Base-by-base conservation (phyloP, 345 rosid genomes). In the Citrus trifoliata region DNA sequence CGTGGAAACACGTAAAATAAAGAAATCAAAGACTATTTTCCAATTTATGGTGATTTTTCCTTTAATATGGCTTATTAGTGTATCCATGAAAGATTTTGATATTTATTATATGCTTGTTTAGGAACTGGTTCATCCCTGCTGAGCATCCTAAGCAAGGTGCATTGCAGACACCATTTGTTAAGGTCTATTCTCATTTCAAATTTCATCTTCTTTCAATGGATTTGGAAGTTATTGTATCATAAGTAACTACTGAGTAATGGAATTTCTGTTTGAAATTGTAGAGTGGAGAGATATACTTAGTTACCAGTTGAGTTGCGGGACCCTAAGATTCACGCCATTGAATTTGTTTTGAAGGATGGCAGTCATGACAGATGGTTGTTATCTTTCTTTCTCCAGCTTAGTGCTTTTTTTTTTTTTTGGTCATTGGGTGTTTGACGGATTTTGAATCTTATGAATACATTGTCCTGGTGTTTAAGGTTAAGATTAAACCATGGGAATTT, bases 261-360 rank as follows among this genome's bases (percentile, higher is more conserved):
- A 40, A 24, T 51, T 30, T 68, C 60, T 67, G 70, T 73, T 67
- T 76, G 21, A 75, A 61, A 48, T 66, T 80, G 78, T 83, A 88
- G 92, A 85, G 79, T 61, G 90, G 86, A 74, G 82, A 85, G 58
- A 66, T 66, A 56, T 82, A 88, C 81, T 78, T 81, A 35, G 82
- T 90, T 74, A 86, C 76, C 38, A n/a, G 79, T 90, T 78, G 90
- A 89, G 86, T 73, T 86, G 77, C 82, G 85, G 76, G 92, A 89
- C 76, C 88, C 89, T 53, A 85, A 69, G 74, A 78, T 89, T 48
- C 84, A 58, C 22, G 89, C 86, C 66, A 81, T 89, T 79, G 92
- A 89, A 83, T 90, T 90, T 87, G 86, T 88, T 46, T 79, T 90
- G 78, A 89, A 89, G 81, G 91, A 89, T 86, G 87, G 87, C 75